Evolutionary conservation across 2,329 filamentous ascomycete genomes (phyloP).

Genomic region (Rutstroemia sp.): DNA sequence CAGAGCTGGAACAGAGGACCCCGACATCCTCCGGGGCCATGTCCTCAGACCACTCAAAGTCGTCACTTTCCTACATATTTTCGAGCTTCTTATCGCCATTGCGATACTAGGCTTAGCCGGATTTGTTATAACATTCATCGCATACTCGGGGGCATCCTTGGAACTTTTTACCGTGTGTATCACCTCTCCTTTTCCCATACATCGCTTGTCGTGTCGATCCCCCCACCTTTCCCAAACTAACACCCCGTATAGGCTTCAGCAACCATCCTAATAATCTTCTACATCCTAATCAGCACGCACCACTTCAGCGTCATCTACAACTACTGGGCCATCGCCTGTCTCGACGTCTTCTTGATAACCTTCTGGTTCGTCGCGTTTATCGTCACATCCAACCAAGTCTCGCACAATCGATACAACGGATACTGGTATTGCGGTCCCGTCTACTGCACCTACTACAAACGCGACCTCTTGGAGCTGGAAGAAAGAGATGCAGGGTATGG

Average conservation of each 20-base stretch:
- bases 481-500: background rate
- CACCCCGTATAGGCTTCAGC: background rate
- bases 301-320: conserved; percentile 1
- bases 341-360: background rate
- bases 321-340: conserved; percentile 1
- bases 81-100: conserved; percentile 1
- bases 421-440: conserved; percentile 1
- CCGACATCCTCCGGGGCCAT: background rate
- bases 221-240: background rate
- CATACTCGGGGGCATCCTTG: conserved; percentile 1
- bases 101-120: conserved; percentile 1
- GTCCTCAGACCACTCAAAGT: background rate
- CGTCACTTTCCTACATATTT: background rate
- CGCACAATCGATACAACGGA: background rate
- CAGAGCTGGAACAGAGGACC: background rate
- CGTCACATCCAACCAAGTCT: background rate
- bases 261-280: conserved; percentile 4
- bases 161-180: conserved; percentile 2
- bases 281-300: background rate
- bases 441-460: background rate
- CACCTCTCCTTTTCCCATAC: no score
- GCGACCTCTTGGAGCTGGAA: conserved; percentile 2
- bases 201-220: background rate
- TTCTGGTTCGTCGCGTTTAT: conserved; percentile 5
- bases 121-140: conserved; percentile 2